phyloP scores from a whole-genome alignment of 371 early-diverging fungal genomes.

The Circinella umbellata region DNA sequence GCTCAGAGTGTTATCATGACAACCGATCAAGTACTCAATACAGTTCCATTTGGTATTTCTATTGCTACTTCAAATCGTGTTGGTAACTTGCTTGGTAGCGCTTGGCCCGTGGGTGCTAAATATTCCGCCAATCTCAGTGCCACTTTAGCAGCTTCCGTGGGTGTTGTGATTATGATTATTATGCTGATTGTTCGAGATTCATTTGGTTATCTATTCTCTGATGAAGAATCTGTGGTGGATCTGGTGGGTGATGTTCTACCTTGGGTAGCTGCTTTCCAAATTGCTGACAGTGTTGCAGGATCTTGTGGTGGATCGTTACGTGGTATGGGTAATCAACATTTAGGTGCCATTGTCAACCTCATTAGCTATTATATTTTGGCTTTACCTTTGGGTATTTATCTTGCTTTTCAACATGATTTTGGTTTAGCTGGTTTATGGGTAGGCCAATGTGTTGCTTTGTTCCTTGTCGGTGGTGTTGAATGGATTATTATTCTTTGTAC shows the following conservation, averaged over 20 bases:
- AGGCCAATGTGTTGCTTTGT: constrained; percentile 53
- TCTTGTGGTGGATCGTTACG: constrained; percentile 68
- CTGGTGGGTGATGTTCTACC: constrained; percentile 72
- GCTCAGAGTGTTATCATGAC: constrained; percentile 68
- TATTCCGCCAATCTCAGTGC: constrained; percentile 82
- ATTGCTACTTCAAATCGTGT: constrained; percentile 74
- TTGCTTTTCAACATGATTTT: constrained; percentile 52
- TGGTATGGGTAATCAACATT: constrained; percentile 64
- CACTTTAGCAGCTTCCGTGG: constrained; percentile 65
- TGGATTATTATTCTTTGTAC: constrained; percentile 12
- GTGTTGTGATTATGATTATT: constrained; percentile 65
- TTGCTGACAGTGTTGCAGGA: constrained; percentile 62
- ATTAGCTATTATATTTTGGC: constrained; percentile 58
- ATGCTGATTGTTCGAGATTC: constrained; percentile 43
- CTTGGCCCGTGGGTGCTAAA: constrained; percentile 62
- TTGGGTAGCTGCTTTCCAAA: constrained; percentile 73
- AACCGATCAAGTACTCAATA: constrained; percentile 9
- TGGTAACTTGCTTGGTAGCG: constrained; percentile 68
- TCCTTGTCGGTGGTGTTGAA: constrained; percentile 19
- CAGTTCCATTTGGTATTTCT: constrained; percentile 66
- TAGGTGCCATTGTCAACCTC: constrained; percentile 65
- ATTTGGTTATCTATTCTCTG: constrained; percentile 62
- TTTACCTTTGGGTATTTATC: constrained; percentile 60
- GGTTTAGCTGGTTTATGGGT: constrained; percentile 71
- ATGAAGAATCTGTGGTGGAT: constrained; percentile 62